A percentile compares a stretch with the other conserved stretches of the same genome.
phyloP scores from a whole-genome alignment of 306 rosid species.

The Ammopiptanthus mongolicus region DNA sequence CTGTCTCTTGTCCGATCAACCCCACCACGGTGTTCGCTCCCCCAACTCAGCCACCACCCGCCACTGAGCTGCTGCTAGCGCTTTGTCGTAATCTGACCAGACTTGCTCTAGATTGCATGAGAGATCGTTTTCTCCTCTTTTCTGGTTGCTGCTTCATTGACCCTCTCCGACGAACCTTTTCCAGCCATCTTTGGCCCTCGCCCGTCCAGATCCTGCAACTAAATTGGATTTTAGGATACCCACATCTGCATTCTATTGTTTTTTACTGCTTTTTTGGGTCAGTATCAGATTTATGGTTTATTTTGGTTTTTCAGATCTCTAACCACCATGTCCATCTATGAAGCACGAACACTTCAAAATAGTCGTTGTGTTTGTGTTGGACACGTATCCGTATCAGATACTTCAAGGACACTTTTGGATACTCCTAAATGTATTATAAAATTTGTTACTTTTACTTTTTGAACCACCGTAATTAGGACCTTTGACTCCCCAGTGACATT shows the following conservation, averaged over 20 bases:
- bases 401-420: too few species aligned
- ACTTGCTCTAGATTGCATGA: background rate
- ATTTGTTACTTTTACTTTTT: too few species aligned
- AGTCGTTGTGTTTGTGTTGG: too few species aligned
- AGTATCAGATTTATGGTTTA: background rate
- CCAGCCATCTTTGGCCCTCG: background rate
- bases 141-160: background rate
- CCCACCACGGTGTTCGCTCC: background rate
- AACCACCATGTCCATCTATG: too few species aligned
- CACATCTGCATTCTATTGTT: background rate
- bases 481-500: too few species aligned
- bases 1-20: too few species aligned
- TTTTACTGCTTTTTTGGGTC: too few species aligned
- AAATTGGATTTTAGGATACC: background rate
- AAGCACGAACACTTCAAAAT: too few species aligned
- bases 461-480: too few species aligned
- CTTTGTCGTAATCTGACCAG: background rate
- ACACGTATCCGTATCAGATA: too few species aligned
- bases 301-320: background rate
- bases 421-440: too few species aligned
- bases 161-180: too few species aligned
- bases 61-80: background rate
- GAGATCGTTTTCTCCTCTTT: background rate
- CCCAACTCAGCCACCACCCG: background rate
- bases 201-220: background rate